These are phyloP conservation scores for Saturnispora kantuleensis DNA, from an alignment of 805 yeast genomes.

Conservation along the genomic window DNA sequence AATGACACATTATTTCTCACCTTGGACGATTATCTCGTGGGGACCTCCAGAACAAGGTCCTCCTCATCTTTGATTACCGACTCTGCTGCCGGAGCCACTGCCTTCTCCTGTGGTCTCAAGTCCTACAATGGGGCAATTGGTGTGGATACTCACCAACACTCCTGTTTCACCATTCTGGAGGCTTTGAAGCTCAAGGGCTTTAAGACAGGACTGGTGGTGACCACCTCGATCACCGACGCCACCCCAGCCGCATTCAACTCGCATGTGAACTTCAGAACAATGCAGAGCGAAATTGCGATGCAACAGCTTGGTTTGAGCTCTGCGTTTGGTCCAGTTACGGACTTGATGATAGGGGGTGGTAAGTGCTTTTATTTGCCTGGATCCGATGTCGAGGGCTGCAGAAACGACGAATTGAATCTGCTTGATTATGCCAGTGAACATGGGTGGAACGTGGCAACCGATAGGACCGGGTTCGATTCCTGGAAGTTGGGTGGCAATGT, in stretches of 20 bases:
- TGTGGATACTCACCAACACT: conserved; percentile 55
- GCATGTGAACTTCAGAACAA: conserved; percentile 65
- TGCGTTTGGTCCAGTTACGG: conserved; percentile 70
- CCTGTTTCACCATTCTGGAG: conserved; percentile 84
- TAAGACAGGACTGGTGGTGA: conserved; percentile 82
- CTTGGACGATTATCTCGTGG: conserved; percentile 64
- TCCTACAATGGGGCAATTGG: conserved; percentile 88
- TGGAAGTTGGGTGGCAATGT: conserved; percentile 51
- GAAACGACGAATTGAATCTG: conserved; percentile 62
- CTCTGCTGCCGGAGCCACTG: conserved; percentile 97
- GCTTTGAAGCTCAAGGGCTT: conserved; percentile 77
- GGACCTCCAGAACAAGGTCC: conserved; percentile 79
- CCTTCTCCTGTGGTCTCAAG: conserved; percentile 77
- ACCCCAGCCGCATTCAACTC: conserved; percentile 87
- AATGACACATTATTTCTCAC: conserved; percentile 39
- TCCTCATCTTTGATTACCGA: conserved; percentile 74
- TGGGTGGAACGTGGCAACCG: conserved; percentile 60
- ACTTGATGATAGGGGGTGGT: conserved; percentile 86
- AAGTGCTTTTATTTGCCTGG: conserved; percentile 69
- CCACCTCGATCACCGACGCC: conserved; percentile 88
- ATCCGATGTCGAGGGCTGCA: conserved; percentile 46
- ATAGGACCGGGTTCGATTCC: conserved; percentile 48
- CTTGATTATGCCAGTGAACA: conserved; percentile 47
- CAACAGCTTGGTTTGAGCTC: conserved; percentile 73
- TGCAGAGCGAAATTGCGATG: conserved; percentile 78